Evolutionary conservation across 2,329 filamentous ascomycete species (phyloP).

Genomic region (Penicillium sp.): DNA sequence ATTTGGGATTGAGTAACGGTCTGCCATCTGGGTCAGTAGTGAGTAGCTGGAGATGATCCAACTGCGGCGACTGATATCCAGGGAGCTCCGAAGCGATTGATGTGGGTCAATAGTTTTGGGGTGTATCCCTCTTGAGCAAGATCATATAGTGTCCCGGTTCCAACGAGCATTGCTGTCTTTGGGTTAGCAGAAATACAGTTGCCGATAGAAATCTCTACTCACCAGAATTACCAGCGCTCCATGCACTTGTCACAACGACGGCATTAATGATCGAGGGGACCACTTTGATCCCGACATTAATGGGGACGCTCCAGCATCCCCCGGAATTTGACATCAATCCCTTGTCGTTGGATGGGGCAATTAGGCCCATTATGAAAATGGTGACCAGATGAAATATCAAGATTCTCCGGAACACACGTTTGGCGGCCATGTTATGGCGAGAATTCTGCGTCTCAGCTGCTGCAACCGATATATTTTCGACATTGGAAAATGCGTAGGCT

Average conservation of each 20-base stretch:
- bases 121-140: conserved; percentile 37
- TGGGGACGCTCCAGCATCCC: conserved; percentile 7
- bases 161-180: conserved; percentile 25
- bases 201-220: not conserved
- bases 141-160: conserved; percentile 36
- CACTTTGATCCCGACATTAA: conserved; percentile 36
- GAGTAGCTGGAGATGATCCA: no score
- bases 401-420: conserved; percentile 53
- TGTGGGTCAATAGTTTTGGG: conserved; percentile 25
- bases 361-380: conserved; percentile 47
- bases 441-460: conserved; percentile 51
- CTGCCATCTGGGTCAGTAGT: no score
- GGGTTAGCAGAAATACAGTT: not conserved
- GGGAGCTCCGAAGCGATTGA: conserved; percentile 52
- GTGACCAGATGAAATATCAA: conserved; percentile 54
- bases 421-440: conserved; percentile 51
- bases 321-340: conserved; percentile 35
- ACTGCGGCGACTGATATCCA: conserved; percentile 50
- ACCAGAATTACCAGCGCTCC: conserved; percentile 41
- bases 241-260: conserved; percentile 18
- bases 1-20: conserved; percentile 38
- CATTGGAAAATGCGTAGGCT: conserved; percentile 33
- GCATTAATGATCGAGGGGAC: conserved; percentile 7
- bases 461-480: conserved; percentile 47
- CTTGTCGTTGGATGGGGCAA: conserved; percentile 46